Base-by-base conservation (phyloP, 225 moss, liverwort and hornwort genomes). In the Marchantia polymorpha region DNA sequence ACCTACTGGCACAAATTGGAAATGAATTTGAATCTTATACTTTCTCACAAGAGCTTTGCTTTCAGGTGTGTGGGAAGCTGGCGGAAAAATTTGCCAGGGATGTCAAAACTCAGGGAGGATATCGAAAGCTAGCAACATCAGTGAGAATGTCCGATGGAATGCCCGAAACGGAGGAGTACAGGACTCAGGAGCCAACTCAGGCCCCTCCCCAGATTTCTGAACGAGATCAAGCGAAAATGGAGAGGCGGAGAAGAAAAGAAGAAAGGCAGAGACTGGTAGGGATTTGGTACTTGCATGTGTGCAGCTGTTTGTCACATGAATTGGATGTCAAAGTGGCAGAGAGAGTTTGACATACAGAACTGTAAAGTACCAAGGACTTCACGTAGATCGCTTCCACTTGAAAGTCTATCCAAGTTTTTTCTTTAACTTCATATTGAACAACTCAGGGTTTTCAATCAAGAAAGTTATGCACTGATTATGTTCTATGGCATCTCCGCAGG, bases 111-210 rank as follows among this genome's bases (percentile, higher is more conserved):
- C 65, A 81, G 14, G 86, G 80, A 70, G 93, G 92, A 54, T 99
- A 89, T 72, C 90, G 95, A 49, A 99, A 89, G 87, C 88, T 99
- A 84, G 95, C 92, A 54, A 91, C 92, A 15, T 94, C 99, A 67
- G 92, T 99, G 51, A 89, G 99, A 81, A 99, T 99, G 99, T 95
- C 91, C 76, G 93, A 95, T 88, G 99, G 99, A 26, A 91, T 99
- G 93, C 86, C 89, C 61, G 95, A 93, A 53, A 83, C 85, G 72
- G 93, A 92, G 78, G 85, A 86, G 26, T 56, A 80, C 12, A 80
- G 77, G 78, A 87, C 52, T 77, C 77, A 84, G 39, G 99, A 99
- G 81, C 90, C 92, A 75, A 87, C 85, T 6, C 95, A 92, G 72
- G 80, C 89, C 23, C 78, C 90, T 78, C 95, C 95, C 10, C 93